Conservation (phyloP, 1,284 basidiomycete genomes). For the Irpex rosettiformis region DNA sequence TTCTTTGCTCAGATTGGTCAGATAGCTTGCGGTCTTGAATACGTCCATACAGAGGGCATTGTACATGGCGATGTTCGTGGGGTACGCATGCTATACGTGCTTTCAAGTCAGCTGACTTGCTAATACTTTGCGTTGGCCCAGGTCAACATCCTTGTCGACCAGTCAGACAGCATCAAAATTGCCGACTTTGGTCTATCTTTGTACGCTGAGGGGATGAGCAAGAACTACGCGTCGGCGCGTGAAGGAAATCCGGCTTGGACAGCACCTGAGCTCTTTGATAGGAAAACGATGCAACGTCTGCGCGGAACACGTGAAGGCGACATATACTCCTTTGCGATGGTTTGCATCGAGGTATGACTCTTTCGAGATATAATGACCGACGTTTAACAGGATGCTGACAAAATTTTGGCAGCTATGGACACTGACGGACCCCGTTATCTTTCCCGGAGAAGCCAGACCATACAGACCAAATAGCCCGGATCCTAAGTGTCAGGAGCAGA, state of each 20-base stretch:
- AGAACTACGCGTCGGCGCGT: constrained; percentile 5
- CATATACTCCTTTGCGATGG: constrained; percentile 5
- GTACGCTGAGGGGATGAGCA: constrained; percentile 7
- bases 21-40: constrained; percentile 13
- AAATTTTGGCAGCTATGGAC: too few relatives aligned
- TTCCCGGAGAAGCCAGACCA: too few relatives aligned
- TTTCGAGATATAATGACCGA: too few relatives aligned
- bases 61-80: constrained; percentile 17
- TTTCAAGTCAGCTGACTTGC: too few relatives aligned
- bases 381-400: too few relatives aligned
- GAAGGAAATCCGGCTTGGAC: constrained; percentile 17
- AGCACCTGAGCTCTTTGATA: constrained; percentile 16
- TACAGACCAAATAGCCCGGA: too few relatives aligned
- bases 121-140: not conserved
- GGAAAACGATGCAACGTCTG: not conserved
- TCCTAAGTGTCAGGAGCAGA: too few relatives aligned
- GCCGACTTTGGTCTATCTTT: constrained; percentile 17
- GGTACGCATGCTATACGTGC: constrained; percentile 4
- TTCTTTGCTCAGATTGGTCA: constrained; percentile 4
- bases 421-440: too few relatives aligned
- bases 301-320: not conserved
- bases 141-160: constrained; percentile 15
- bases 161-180: constrained; percentile 2
- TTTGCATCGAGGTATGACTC: too few relatives aligned
- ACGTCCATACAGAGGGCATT: constrained; percentile 14